Evolutionary conservation across 495 filamentous ascomycete genomes (phyloP), one percentile per base, ranked within the genome.

Genomic region (Aspergillus ostianus): DNA sequence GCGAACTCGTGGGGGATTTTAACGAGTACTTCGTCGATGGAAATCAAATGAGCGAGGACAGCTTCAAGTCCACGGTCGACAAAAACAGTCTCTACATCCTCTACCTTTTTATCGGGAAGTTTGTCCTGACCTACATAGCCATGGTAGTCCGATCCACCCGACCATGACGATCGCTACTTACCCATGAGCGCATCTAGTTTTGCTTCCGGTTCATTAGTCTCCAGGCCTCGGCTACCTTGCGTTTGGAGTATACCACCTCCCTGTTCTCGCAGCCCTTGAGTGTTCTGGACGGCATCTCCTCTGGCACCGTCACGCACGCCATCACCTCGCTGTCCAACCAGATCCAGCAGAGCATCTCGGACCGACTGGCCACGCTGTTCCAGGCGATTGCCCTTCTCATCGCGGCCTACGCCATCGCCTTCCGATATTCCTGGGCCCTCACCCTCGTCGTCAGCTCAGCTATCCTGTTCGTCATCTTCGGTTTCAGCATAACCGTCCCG

Each of bases 271-370:
- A 65, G 19, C 69, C 73, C 0, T 63, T 77, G 41, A 69, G 66
- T 60, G 67, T 55, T 18, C 51, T 75, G 12, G 73, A 75, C 55
- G 57, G 68, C 46, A 56, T 75, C 6, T 72, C 73, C 3, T 59
- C 69, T 0, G 71, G 73, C 36, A 66, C 71, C 1, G 70, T 74
- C 17, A 82, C 82, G 9, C 82, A 82, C 20, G 82, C 84, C 44
- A 86, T 90, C 62, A 88, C 87, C 5, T 78, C 81, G 4, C 82
- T 82, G 3, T 83, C 85, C 26, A 90, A 88, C 60, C 77, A 80
- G 0, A 71, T 91, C 26, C 87, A 91, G 60, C 70, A 83, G 30
- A 87, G 87, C 30, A 84, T 91, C 44, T 88, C 87, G 0, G 84
- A 85, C 57, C 82, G 81, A 47, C 70, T 77, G 6, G 80, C 79